Evolutionary conservation across 129 eudicot species (phyloP).

Genomic region (Ambrosia trifida): DNA sequence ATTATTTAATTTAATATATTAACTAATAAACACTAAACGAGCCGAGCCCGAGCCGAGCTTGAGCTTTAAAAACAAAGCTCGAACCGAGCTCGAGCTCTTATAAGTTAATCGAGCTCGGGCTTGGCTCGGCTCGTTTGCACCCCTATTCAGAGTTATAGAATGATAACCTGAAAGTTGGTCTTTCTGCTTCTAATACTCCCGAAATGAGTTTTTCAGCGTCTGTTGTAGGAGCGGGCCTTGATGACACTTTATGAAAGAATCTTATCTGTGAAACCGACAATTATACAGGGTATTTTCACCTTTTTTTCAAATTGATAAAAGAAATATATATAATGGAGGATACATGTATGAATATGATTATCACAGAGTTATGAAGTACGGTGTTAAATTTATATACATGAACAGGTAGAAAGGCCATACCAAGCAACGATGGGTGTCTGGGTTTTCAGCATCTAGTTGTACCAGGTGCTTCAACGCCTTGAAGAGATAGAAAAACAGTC

Average conservation of each 20-base stretch:
- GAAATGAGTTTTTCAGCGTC: constrained; percentile 78
- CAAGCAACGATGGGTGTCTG: constrained; percentile 45
- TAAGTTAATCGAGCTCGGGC: too few relatives aligned
- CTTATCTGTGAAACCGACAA: constrained; percentile 54
- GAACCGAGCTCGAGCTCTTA: too few relatives aligned
- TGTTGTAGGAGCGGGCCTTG: constrained; percentile 74
- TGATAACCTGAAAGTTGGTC: constrained; percentile 65
- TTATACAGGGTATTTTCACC: background rate
- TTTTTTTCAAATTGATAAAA: background rate
- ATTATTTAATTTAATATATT: too few relatives aligned
- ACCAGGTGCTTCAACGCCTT: constrained; percentile 48
- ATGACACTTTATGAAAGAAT: constrained; percentile 75
- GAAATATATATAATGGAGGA: background rate
- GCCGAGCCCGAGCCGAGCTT: too few relatives aligned
- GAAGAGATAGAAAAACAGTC: constrained; percentile 16
- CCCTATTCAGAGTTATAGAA: too few relatives aligned
- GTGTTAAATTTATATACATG: background rate
- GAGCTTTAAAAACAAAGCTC: too few relatives aligned
- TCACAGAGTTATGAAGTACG: constrained; percentile 2
- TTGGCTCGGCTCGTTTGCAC: too few relatives aligned
- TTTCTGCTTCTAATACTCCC: constrained; percentile 87
- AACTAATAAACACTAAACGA: too few relatives aligned
- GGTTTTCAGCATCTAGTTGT: constrained; percentile 38
- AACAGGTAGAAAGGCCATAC: constrained; percentile 22
- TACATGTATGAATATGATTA: constrained; percentile 4